These are phyloP conservation scores for Cladobotryum mycophilum DNA, from an alignment of 2,329 filamentous ascomycete species.

Conservation along the genomic window DNA sequence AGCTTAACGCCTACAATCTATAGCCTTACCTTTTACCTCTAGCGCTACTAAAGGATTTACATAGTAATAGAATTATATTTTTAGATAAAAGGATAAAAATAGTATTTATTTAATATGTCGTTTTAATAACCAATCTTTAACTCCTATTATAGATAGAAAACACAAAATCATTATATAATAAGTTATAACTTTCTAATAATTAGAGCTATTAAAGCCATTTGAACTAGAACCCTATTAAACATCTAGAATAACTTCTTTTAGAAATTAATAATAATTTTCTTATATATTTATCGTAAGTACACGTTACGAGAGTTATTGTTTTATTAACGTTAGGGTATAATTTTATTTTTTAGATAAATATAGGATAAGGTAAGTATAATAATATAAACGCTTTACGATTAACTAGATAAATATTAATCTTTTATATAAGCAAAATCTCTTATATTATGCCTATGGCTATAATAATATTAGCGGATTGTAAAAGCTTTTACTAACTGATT, in stretches of 20 bases:
- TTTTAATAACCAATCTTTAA: constrained; percentile 30
- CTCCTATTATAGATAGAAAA: too few species aligned
- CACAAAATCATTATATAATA: too few species aligned
- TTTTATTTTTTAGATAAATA: constrained; percentile 59
- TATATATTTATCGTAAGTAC: constrained; percentile 54
- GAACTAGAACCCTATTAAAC: constrained; percentile 47
- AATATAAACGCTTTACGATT: too few species aligned
- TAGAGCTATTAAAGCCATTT: constrained; percentile 28
- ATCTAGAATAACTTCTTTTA: constrained; percentile 58
- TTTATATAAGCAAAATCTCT: constrained; percentile 45
- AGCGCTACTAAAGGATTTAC: constrained; percentile 46
- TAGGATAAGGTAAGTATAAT: constrained; percentile 47
- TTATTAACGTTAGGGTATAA: constrained; percentile 44
- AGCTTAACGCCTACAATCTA: too few species aligned
- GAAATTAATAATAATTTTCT: constrained; percentile 60
- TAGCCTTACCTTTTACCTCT: constrained; percentile 25
- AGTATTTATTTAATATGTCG: constrained; percentile 35
- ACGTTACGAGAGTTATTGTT: constrained; percentile 56
- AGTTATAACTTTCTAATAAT: too few species aligned
- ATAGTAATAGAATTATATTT: constrained; percentile 12
- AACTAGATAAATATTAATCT: too few species aligned
- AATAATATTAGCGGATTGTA: constrained; percentile 36
- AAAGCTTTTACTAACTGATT: constrained; percentile 44
- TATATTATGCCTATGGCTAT: constrained; percentile 48
- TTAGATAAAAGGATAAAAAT: constrained; percentile 33